Percentiles rank a stretch among this genome's conserved stretches.
Conservation (phyloP, 805 yeast species). For the Metschnikowia borealis region DNA sequence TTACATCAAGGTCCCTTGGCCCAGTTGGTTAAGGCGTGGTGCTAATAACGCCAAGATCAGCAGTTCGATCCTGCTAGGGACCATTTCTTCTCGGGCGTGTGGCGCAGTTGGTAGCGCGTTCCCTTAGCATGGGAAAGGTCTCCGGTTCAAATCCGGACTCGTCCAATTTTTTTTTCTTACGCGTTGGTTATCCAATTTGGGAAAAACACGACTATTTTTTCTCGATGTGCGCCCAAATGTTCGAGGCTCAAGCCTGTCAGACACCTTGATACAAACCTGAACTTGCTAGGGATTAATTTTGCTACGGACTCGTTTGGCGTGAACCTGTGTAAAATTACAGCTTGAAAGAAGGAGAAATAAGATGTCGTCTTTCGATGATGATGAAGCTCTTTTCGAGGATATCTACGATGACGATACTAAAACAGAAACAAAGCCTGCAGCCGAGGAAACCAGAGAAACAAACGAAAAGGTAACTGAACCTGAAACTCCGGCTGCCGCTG, state of each 20-base stretch:
- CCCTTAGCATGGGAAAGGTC: constrained; percentile 79
- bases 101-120: constrained; percentile 85
- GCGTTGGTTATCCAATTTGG: neutral
- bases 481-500: neutral
- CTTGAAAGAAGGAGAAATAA: neutral
- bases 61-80: constrained; percentile 89
- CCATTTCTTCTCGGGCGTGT: constrained; percentile 60
- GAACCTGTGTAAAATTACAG: neutral
- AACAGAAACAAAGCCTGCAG: constrained; percentile 11
- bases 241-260: neutral
- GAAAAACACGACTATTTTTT: neutral
- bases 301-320: neutral
- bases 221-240: neutral
- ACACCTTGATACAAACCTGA: neutral
- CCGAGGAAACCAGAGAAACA: neutral
- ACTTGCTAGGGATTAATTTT: neutral
- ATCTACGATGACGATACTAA: constrained; percentile 49
- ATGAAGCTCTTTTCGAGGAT: constrained; percentile 91
- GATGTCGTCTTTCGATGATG: constrained; percentile 63
- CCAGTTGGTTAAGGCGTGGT: constrained; percentile 53
- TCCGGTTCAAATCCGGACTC: constrained; percentile 76
- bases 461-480: neutral
- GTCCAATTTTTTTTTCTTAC: constrained; percentile 47
- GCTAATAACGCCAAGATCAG: constrained; percentile 64
- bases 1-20: constrained; percentile 42